Evolutionary conservation across 2,329 filamentous ascomycete genomes (phyloP).

Genomic region (Gnomoniopsis sp.): DNA sequence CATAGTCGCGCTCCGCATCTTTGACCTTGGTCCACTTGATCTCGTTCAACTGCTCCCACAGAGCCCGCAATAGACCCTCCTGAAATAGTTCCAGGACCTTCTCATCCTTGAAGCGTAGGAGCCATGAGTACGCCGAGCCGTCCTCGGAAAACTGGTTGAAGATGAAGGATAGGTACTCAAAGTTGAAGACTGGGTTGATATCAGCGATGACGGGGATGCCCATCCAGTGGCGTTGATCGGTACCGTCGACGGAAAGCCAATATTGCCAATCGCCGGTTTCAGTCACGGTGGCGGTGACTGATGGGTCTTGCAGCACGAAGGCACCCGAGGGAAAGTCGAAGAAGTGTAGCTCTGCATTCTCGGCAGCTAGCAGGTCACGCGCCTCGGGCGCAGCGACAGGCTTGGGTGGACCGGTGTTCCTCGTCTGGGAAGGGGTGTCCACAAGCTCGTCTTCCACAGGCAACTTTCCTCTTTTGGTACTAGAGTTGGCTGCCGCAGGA

Average conservation of each 20-base stretch:
- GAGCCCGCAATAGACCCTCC: conserved; percentile 86
- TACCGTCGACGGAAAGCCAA: conserved; percentile 82
- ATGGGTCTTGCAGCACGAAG: conserved; percentile 75
- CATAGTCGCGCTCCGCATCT: conserved; percentile 88
- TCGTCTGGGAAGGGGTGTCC: conserved; percentile 29
- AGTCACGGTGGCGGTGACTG: conserved; percentile 74
- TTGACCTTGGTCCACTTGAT: conserved; percentile 92
- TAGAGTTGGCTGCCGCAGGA: conserved; percentile 39
- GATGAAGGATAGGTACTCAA: conserved; percentile 97
- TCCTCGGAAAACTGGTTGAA: conserved; percentile 95
- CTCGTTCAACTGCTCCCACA: conserved; percentile 96
- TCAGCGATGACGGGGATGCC: conserved; percentile 83
- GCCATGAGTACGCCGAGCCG: conserved; percentile 91
- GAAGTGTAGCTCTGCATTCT: conserved; percentile 82
- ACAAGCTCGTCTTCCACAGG: conserved; percentile 21
- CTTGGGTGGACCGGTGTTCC: conserved; percentile 41
- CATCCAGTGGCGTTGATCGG: conserved; percentile 72
- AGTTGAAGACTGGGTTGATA: conserved; percentile 98
- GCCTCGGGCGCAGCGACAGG: conserved; percentile 66
- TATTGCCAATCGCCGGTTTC: conserved; percentile 93
- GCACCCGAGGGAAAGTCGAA: conserved; percentile 87
- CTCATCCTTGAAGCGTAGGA: conserved; percentile 86
- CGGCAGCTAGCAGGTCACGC: conserved; percentile 69
- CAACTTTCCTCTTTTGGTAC: conserved; percentile 39
- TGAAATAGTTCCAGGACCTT: conserved; percentile 81